A percentile compares a stretch with the other conserved stretches of the same genome.
phyloP scores from a whole-genome alignment of 1,139 yeast genomes.

The Sugiyamaella neomexicana region DNA sequence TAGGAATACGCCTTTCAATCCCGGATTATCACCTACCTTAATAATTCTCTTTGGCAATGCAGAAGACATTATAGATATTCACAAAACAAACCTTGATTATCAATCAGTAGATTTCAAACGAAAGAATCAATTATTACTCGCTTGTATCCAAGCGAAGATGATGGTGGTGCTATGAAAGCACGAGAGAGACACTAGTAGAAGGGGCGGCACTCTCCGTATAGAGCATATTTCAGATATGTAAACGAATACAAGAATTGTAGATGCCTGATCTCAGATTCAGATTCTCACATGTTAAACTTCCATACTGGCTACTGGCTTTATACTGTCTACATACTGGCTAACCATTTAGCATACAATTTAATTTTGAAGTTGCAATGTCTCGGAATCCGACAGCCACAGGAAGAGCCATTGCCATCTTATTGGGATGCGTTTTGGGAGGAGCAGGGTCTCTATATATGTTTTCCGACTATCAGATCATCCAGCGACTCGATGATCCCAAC shows the following conservation, averaged over 20 bases:
- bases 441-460: constrained; percentile 36
- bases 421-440: constrained; percentile 39
- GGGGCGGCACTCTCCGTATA: not conserved
- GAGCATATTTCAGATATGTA: not conserved
- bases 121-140: not conserved
- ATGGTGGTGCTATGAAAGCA: not conserved
- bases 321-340: no score
- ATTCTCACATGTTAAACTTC: not conserved
- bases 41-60: constrained; percentile 77
- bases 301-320: no score
- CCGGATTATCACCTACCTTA: constrained; percentile 50
- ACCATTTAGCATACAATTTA: no score
- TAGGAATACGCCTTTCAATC: not conserved
- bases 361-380: constrained; percentile 12
- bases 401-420: constrained; percentile 36
- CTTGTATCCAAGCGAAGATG: not conserved
- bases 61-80: constrained; percentile 15
- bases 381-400: constrained; percentile 38
- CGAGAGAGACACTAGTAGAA: not conserved
- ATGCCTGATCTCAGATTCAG: not conserved
- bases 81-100: not conserved
- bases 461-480: constrained; percentile 40
- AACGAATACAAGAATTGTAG: not conserved
- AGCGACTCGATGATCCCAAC: constrained; percentile 37
- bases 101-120: not conserved